These are phyloP conservation scores for Puccinellia tenuiflora DNA, from an alignment of 176 grass and related monocot species.

Conservation along the genomic window DNA sequence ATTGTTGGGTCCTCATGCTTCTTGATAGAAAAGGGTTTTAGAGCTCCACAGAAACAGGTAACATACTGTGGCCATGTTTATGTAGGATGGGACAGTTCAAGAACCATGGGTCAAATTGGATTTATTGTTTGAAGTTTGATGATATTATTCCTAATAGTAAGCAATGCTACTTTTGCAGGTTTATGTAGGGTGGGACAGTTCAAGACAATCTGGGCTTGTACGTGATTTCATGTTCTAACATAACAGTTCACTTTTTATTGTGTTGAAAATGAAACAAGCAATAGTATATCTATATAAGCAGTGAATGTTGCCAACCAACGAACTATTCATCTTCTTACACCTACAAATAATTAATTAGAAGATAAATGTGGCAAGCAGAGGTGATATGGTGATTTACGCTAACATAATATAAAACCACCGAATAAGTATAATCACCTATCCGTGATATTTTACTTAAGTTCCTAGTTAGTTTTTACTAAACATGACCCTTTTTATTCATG, in stretches of 20 bases:
- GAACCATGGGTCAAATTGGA: not conserved
- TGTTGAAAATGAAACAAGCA: not conserved
- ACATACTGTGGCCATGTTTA: not conserved
- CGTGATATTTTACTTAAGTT: not conserved
- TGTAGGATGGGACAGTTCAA: not conserved
- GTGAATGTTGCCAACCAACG: not conserved
- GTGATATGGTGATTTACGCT: conserved; percentile 13
- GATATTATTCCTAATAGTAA: conserved; percentile 14
- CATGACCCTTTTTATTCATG: conserved; percentile 26
- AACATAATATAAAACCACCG: not conserved
- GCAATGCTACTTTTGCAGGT: conserved; percentile 43
- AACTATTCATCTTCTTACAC: not conserved
- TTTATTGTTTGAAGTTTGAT: not conserved
- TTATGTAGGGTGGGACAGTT: conserved; percentile 59
- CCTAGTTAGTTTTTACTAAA: not conserved
- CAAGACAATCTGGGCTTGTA: conserved; percentile 56
- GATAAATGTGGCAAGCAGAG: not conserved
- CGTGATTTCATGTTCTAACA: conserved; percentile 23
- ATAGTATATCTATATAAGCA: not conserved
- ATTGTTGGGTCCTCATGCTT: conserved; percentile 74
- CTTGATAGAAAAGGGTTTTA: conserved; percentile 67
- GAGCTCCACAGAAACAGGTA: conserved; percentile 53
- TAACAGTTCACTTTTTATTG: conserved; percentile 4
- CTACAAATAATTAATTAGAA: conserved; percentile 6
- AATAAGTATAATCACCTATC: not conserved